Conservation (phyloP, 805 yeast genomes). For the Cyberlindnera euphorbiae region DNA sequence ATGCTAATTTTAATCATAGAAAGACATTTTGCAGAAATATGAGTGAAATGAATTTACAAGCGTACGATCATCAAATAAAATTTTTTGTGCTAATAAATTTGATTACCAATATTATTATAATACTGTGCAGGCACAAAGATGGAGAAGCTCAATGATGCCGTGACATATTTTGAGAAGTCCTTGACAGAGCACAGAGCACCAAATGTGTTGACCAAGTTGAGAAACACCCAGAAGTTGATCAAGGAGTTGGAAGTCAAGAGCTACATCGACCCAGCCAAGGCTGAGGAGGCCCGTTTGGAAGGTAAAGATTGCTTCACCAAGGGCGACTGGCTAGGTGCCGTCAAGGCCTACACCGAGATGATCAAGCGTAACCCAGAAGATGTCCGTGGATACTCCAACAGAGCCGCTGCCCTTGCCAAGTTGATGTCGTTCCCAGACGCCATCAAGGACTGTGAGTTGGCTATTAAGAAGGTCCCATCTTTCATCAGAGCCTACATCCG, state of each 20-base stretch:
- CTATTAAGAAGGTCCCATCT: conserved; percentile 80
- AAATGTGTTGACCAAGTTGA: conserved; percentile 80
- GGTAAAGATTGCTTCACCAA: conserved; percentile 88
- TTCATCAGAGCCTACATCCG: conserved; percentile 95
- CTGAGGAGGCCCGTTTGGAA: conserved; percentile 89
- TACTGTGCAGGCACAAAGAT: no score
- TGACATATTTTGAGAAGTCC: conserved; percentile 78
- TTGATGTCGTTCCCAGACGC: conserved; percentile 97
- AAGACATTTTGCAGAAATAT: no score
- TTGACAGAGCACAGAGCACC: conserved; percentile 97
- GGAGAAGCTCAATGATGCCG: conserved; percentile 69
- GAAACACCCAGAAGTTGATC: conserved; percentile 80
- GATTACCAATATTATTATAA: no score
- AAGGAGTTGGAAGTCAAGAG: conserved; percentile 73
- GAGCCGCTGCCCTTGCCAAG: conserved; percentile 96
- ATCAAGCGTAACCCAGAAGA: conserved; percentile 95
- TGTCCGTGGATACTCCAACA: conserved; percentile 93
- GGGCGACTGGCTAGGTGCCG: conserved; percentile 96
- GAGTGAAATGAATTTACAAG: no score
- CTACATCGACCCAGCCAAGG: conserved; percentile 85
- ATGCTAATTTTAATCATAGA: no score
- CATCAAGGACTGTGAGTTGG: conserved; percentile 83
- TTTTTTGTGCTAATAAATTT: no score
- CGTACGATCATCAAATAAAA: no score
- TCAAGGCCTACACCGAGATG: conserved; percentile 92